Base-by-base conservation (phyloP, 108 stramenopile species). In the Asterionellopsis glacialis region DNA sequence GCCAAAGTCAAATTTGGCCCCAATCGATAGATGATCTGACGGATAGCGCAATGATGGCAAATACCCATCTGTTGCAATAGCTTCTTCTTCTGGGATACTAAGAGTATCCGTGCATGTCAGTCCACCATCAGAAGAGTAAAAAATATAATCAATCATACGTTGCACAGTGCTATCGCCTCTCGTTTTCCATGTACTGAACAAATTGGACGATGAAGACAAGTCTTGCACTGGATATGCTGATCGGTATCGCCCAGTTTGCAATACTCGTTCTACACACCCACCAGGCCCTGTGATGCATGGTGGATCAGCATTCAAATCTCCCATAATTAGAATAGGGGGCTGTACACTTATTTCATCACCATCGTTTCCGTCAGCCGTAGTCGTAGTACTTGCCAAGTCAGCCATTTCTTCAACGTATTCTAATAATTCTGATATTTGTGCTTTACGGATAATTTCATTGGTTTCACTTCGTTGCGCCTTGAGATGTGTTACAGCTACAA, bases 81-180 rank as follows among this genome's bases (percentile, higher is more conserved):
- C 63, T 24, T 57, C 27, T 27, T 19, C 47, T 9, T 48, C 47
- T 16, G 47, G 47, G 16, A 48, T 48, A 48, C 47, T 21, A 5
- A 48, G 47, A 4, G 2, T 48, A 9, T 48, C 5, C 9, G 47
- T 19, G 21, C 47, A 48, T 19, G 9, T 48, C 19, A 48, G 9
- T 1, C 9, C 21, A 5, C 47, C 33, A 33, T 33, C 44, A 16
- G 47, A 24, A 4, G 47, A 51, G 45, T 73, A 67, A 45, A 81
- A 81, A n/a, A 81, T 75, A 27, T 81, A 76, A 51, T 81, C 80
- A 47, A 81, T 81, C n/a, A 69, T 51, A 24, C 75, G 68, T 45
- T 73, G 57, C 11, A 33, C 49, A 11, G 72, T 69, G 27, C 58
- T 57, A 52, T 50, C 45, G 38, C 72, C 72, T 38, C 80, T 71